phyloP scores from a whole-genome alignment of 2,329 filamentous ascomycete genomes.

The Neurospora crassa region DNA sequence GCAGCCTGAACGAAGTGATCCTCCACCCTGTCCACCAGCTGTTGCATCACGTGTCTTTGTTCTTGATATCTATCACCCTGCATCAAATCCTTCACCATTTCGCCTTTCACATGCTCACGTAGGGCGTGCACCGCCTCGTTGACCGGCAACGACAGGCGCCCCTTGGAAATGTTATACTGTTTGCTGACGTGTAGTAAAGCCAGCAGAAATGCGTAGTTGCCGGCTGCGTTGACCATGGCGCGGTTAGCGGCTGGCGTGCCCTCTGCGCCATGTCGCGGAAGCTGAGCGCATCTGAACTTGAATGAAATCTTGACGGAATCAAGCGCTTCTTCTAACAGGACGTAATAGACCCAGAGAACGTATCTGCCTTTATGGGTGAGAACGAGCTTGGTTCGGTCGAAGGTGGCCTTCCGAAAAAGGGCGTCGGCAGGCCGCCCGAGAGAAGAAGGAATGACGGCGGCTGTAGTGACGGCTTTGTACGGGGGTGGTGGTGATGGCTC shows the following conservation, averaged over 20 bases:
- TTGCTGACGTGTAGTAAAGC: not conserved
- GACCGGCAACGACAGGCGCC: not conserved
- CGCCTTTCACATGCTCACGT: not conserved
- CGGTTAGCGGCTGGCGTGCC: not conserved
- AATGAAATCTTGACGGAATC: rapidly evolving
- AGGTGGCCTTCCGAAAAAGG: not conserved
- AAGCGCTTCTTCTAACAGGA: not conserved
- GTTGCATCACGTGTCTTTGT: not conserved
- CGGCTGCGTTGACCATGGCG: not conserved
- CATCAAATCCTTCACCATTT: not conserved
- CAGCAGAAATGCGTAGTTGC: not conserved
- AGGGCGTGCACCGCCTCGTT: not conserved
- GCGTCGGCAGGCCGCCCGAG: not conserved
- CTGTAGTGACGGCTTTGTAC: not conserved
- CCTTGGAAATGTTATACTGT: not conserved
- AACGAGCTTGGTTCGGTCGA: not conserved
- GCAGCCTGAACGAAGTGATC: rapidly evolving
- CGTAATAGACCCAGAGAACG: not conserved
- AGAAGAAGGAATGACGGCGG: not conserved
- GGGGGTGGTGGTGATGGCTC: not conserved
- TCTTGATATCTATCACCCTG: not conserved
- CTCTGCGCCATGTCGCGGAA: not conserved
- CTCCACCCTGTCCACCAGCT: not conserved
- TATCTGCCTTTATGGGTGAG: not conserved
- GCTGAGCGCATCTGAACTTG: not conserved